Evolutionary conservation across 192 early-diverging fungal species (phyloP), one percentile per base, ranked within the genome.

Genomic region (Helicostylum pulchrum): DNA sequence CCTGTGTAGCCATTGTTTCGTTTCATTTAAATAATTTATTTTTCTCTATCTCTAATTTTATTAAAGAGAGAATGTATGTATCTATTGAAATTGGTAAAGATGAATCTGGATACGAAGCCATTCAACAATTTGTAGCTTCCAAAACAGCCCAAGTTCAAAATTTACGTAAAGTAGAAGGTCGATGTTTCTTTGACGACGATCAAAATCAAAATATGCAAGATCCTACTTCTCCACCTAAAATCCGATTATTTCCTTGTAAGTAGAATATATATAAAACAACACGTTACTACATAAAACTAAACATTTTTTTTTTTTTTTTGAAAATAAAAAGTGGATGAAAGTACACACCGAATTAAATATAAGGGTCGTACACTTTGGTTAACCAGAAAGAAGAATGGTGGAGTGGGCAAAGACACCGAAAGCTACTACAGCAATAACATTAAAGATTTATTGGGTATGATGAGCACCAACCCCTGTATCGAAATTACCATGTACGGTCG

Each of bases 181-280:
- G 61, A 17, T 48, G 48, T 53, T 42, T 52, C n/a, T 7, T 31
- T 26, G 62, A 53, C 4, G 62, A 64, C 0, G 23, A 53, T 4
- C 20, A 64, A 17, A 45, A 61, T 3, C 20, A 23, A 30, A 39
- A 64, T 39, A 23, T 43, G 4, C 7, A 12, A 21, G 50, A 39
- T 30, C 15, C 51, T 23, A 42, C 21, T 44, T 39, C 51, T 7
- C 39, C 51, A 17, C 69, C 69, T 11, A 46, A 53, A 44, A 15
- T 71, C 11, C 17, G 12, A 23, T 50, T 71, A 23, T 46, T 49
- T 48, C 69, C 69, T 47, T 56, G 68, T 70, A 56, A 59, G 62
- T 58, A 6, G n/a, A n/a, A n/a, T n/a, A n/a, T n/a, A n/a, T n/a
- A n/a, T n/a, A n/a, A n/a, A n/a, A n/a, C n/a, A n/a, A n/a, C n/a